phyloP scores from a whole-genome alignment of 2,329 filamentous ascomycete genomes.

The Colletotrichum lentis region DNA sequence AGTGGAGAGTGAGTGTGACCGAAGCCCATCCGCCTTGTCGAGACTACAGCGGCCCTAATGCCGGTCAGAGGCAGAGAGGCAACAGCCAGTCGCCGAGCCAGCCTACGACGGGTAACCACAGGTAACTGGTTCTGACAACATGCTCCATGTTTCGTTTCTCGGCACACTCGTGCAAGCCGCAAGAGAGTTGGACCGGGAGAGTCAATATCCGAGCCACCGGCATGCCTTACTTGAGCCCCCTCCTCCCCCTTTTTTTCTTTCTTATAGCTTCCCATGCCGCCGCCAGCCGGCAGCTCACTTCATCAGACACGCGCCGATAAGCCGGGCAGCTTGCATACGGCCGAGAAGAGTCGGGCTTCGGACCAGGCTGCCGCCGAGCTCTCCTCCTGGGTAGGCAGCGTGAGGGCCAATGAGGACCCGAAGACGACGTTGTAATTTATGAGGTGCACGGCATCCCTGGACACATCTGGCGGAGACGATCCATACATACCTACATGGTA shows the following conservation, averaged over 20 bases:
- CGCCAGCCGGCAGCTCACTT: not conserved
- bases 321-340: constrained; percentile 1
- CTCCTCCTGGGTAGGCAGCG: not conserved
- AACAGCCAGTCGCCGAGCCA: not conserved
- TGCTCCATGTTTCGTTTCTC: not conserved
- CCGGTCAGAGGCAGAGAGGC: not conserved
- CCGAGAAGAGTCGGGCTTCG: not conserved
- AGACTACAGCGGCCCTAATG: constrained; percentile 2
- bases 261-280: not conserved
- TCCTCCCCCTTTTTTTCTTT: too few relatives aligned
- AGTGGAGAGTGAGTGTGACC: not conserved
- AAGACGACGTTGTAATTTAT: not conserved
- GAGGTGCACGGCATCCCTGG: not conserved
- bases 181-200: not conserved
- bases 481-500: not conserved
- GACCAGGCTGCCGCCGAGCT: not conserved
- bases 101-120: not conserved
- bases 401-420: not conserved
- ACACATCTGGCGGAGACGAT: not conserved
- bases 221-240: not conserved
- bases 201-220: not conserved
- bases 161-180: not conserved
- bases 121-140: not conserved
- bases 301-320: not conserved
- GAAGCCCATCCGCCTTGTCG: not conserved